Evolutionary conservation across 306 rosid species (phyloP).

Genomic region (Corylus heterophylla): DNA sequence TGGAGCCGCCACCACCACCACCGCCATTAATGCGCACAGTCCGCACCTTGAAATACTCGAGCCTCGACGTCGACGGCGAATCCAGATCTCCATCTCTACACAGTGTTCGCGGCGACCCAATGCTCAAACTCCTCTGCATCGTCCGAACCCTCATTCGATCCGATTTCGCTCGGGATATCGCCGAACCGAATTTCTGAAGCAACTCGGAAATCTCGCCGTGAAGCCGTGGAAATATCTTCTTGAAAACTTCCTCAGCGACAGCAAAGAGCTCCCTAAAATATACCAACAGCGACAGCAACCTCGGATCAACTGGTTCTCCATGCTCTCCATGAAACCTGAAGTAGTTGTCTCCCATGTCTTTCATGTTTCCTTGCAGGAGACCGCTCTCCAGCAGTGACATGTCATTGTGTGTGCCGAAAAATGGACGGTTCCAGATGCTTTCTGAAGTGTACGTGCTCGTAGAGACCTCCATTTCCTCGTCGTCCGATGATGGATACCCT

Average conservation of each 20-base stretch:
- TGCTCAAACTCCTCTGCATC: constrained; percentile 2
- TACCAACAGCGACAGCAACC: background rate
- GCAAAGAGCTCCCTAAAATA: background rate
- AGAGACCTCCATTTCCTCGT: background rate
- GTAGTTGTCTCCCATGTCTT: background rate
- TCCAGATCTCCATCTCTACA: background rate
- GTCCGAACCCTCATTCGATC: background rate
- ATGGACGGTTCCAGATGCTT: background rate
- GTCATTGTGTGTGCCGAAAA: background rate
- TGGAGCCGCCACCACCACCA: background rate
- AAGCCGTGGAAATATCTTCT: background rate
- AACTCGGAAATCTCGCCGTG: background rate
- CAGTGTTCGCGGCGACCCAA: background rate
- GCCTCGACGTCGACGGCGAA: background rate
- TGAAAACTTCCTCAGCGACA: background rate
- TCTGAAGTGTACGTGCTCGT: too few species aligned
- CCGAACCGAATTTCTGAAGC: background rate
- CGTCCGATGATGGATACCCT: background rate
- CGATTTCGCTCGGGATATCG: background rate
- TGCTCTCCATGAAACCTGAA: background rate
- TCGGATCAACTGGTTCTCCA: constrained; percentile 6
- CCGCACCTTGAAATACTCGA: background rate
- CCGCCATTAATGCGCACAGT: background rate
- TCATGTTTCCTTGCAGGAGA: background rate
- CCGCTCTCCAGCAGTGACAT: background rate